Evolutionary conservation across 176 grass and related monocot genomes (phyloP), one percentile per base, ranked within the genome.

Genomic region (Zizania latifolia): DNA sequence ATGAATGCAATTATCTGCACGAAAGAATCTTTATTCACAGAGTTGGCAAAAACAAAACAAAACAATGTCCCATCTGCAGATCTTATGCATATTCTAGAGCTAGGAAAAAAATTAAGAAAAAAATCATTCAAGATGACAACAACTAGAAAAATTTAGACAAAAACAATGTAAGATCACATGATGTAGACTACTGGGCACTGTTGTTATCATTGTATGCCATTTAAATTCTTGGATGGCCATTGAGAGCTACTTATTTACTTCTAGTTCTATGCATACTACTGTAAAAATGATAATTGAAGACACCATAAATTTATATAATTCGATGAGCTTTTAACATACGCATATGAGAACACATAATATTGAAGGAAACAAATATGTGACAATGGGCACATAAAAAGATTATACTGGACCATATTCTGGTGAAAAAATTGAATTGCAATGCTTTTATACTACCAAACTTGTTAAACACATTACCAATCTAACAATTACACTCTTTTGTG

Each of bases 351-450:
- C 31, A 4, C 45, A 54, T 33, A 36, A 53, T 50, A 22, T 21
- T 10, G 21, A 26, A 77, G 60, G 23, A 24, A 77, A 65, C 17
- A 76, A 48, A 30, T 78, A 45, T 78, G 23, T 39, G 12, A 38
- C 5, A 54, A 55, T 38, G 15, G 21, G 27, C 32, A 54, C 19
- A 78, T 26, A 8, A 38, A 54, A 27, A 34, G 15, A 19, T 36
- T 10, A 24, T 30, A 68, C 6, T 56, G 46, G 22, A 13, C 28
- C 23, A 39, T 38, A 34, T 78, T 66, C 16, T 13, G 33, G 34
- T 67, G 46, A 78, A 39, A 67, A 40, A 15, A 66, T 67, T 55
- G 51, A 66, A 65, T 54, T 38, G 41, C 45, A 62, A 31, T 33
- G 30, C 6, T 28, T 32, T 45, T 23, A 21, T 26, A 22, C 40